Conservation (phyloP, 345 rosid genomes). For the Eucalyptus sideroxylon region DNA sequence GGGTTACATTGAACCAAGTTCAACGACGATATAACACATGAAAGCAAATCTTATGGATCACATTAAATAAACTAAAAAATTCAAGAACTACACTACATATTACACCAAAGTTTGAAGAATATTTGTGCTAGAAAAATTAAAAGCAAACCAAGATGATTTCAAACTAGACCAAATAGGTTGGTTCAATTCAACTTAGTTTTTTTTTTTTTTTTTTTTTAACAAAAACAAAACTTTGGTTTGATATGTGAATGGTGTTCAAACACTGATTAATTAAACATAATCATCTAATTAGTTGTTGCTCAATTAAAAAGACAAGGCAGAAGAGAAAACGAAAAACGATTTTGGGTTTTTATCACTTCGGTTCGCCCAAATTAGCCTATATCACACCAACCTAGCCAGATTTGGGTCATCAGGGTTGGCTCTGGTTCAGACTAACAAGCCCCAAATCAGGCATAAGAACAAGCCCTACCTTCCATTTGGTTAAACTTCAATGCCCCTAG, state of each 20-base stretch:
- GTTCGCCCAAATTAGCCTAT: background rate
- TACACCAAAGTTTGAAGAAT: accelerated
- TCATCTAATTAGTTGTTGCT: background rate
- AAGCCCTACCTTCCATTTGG: background rate
- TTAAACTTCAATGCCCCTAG: background rate
- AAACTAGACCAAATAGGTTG: background rate
- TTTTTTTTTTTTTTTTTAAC: too few relatives aligned
- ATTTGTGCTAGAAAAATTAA: too few relatives aligned
- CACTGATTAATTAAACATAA: background rate
- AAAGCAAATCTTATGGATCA: accelerated
- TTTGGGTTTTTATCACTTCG: background rate
- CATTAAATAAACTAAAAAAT: accelerated
- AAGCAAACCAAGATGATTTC: background rate
- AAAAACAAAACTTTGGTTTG: background rate
- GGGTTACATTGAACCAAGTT: too few relatives aligned
- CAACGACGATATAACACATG: accelerated
- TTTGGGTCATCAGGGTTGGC: background rate
- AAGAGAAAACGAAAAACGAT: accelerated
- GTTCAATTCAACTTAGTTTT: accelerated
- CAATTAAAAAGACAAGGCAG: background rate
- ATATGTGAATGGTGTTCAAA: background rate
- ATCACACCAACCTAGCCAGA: background rate
- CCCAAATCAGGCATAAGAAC: background rate
- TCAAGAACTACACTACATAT: accelerated
- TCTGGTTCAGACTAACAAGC: background rate